Evolutionary conservation across 148 eudicot species (phyloP), one percentile per base, ranked within the genome.

Genomic region (Rhododendron kiyosumense): DNA sequence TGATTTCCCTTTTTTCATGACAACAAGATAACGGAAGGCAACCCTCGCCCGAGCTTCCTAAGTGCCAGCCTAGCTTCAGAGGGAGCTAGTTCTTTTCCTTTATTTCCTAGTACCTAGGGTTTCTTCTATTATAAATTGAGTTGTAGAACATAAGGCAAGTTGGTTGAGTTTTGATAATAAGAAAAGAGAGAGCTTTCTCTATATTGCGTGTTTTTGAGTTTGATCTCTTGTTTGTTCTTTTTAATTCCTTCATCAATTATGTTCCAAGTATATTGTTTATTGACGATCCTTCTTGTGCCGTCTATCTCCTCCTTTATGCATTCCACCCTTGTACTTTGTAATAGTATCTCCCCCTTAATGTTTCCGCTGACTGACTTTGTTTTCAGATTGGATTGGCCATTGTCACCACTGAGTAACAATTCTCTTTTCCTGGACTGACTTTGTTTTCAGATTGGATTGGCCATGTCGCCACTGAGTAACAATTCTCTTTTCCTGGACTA

Each of bases 381-480:
- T 78, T 84, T 77, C 91, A 94, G 98, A 90, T 94, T 85, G 98
- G 98, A 85, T 86, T 94, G 84, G 92, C 93, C 67, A 92, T 94
- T 94, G 98, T 94, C 98, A 81, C 98, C 98, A 41, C 90, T 94
- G 86, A 94, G 98, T 92, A 94, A 94, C 78, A 93, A 94, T 84
- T 93, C 95, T 54, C 95, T 94, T 83, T 94, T 94, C 89, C 94
- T 94, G 65, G 9, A 45, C 30, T 85, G 34, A 69, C 45, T 49
- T 59, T 49, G 57, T 69, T 78, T 84, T 77, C 91, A 94, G 98
- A 90, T 94, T 85, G 98, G 98, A 85, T 86, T 94, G 84, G 92
- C 93, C 67, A 92, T 94, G 98, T 94, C 98, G 84, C 98, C 98
- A 41, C 90, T 94, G 86, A 94, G 98, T 92, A 94, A 94, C 78